Base-by-base conservation (phyloP, 352 stramenopile species). In the Pythium dissotocum region DNA sequence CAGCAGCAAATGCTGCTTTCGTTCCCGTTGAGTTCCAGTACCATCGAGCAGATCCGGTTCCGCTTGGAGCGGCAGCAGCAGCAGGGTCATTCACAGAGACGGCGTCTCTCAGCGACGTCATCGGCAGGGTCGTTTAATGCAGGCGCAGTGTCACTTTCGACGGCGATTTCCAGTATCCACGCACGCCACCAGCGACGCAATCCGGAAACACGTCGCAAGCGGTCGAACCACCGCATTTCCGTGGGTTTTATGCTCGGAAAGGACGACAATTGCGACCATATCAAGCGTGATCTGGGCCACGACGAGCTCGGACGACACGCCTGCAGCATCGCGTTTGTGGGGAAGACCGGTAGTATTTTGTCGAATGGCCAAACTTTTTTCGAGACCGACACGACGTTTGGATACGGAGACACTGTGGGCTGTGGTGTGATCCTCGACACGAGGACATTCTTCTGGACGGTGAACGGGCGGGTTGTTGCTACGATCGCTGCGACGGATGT, bases 391-490 rank as follows among this genome's bases (percentile, higher is more conserved):
- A 53, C 36, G 12, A 70, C 67, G 14, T 91, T 85, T 59, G 83
- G 73, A 32, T 61, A 71, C 6, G 79, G 78, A 6, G 83, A 91
- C 49, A 78, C 87, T 4, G 79, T 91, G 10, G 83, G 83, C 7
- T 87, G 79, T 57, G 83, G 83, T 2, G 56, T 91, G 14, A 64
- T 91, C 46, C 54, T 84, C 9, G 83, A 89, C 57, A 80, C 77
- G 1, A 77, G 82, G 40, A 91, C 79, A 33, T 89, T 91, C 60
- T 91, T 91, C 65, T 91, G 88, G 60, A 91, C 83, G 58, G 70
- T 85, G 21, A 91, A 91, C 67, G 80, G 80, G 7, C 68, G 72
- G 26, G 59, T 90, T 1, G 69, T 82, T 55, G 80, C 78, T 4
- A 77, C 84, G 54, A 16, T 89, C 10, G 58, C 77, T 12, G 78